These are phyloP conservation scores for Anthoceros angustus DNA, from an alignment of 225 moss, liverwort and hornwort species.

Conservation along the genomic window DNA sequence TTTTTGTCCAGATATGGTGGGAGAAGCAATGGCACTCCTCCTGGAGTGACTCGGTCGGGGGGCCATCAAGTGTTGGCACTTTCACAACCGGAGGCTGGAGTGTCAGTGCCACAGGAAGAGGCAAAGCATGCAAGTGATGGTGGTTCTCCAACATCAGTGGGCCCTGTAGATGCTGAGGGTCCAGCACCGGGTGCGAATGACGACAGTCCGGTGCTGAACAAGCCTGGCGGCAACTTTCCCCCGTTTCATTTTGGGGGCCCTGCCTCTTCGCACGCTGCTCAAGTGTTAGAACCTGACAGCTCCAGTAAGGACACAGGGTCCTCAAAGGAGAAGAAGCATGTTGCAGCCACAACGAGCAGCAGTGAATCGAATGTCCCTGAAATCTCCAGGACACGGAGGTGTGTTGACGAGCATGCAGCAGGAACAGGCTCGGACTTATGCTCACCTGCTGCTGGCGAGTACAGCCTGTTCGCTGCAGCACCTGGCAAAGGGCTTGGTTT, in stretches of 20 bases:
- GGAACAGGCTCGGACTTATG: constrained; percentile 10
- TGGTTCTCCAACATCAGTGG: background rate
- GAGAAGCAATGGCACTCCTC: constrained; percentile 19
- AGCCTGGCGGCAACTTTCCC: constrained; percentile 46
- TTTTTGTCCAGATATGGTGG: constrained; percentile 30
- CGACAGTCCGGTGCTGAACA: constrained; percentile 21
- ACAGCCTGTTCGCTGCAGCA: constrained; percentile 28
- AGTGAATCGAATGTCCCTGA: background rate
- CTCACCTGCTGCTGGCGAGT: constrained; percentile 17
- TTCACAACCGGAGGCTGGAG: background rate
- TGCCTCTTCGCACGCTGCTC: constrained; percentile 10
- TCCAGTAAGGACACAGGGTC: constrained; percentile 15
- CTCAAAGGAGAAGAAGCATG: constrained; percentile 20
- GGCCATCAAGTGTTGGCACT: background rate
- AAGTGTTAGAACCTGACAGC: background rate
- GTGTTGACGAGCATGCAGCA: constrained; percentile 16
- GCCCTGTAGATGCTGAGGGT: background rate
- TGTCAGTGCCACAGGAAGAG: background rate
- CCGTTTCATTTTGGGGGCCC: constrained; percentile 89
- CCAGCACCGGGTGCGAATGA: constrained; percentile 23
- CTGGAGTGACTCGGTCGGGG: constrained; percentile 18
- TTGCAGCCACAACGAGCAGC: background rate
- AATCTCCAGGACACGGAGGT: constrained; percentile 10
- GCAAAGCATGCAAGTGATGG: background rate
- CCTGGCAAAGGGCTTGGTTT: constrained; percentile 29